Evolutionary conservation across 23 red algal genomes (phyloP).

Genomic region (Gracilaria gracilis): DNA sequence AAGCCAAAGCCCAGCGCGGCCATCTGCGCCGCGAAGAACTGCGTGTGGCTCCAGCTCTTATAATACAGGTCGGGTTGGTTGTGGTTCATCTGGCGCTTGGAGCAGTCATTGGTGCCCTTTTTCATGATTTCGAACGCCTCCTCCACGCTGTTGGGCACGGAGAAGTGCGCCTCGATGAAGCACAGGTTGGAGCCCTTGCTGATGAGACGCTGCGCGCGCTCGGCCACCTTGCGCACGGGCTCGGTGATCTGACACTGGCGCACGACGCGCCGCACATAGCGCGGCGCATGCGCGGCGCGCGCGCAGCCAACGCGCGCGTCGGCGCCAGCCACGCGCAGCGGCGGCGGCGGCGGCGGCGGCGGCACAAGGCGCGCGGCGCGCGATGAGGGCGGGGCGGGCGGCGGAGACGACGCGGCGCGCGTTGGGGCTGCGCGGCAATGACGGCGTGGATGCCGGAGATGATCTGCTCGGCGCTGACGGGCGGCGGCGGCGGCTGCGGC

Average conservation of each 20-base stretch:
- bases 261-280: background rate
- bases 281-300: background rate
- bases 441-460: background rate
- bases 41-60: conserved; percentile 66
- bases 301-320: background rate
- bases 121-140: conserved; percentile 70
- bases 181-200: conserved; percentile 21
- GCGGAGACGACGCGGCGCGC: background rate
- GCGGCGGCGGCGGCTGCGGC: too few species aligned
- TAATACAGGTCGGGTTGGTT: conserved; percentile 44
- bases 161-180: conserved; percentile 49
- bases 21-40: conserved; percentile 74
- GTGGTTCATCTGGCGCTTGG: background rate
- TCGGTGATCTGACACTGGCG: conserved; percentile 40
- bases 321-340: background rate
- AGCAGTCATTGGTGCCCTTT: conserved; percentile 32
- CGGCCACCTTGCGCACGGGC: conserved; percentile 61
- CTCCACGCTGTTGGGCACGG: conserved; percentile 37
- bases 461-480: background rate
- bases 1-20: conserved; percentile 65
- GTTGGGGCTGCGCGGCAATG: background rate
- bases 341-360: background rate
- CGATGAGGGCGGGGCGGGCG: background rate
- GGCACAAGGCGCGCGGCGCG: background rate
- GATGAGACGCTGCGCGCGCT: conserved; percentile 40